phyloP scores from a whole-genome alignment of 208 protist species.

The Acanthamoeba healyi region DNA sequence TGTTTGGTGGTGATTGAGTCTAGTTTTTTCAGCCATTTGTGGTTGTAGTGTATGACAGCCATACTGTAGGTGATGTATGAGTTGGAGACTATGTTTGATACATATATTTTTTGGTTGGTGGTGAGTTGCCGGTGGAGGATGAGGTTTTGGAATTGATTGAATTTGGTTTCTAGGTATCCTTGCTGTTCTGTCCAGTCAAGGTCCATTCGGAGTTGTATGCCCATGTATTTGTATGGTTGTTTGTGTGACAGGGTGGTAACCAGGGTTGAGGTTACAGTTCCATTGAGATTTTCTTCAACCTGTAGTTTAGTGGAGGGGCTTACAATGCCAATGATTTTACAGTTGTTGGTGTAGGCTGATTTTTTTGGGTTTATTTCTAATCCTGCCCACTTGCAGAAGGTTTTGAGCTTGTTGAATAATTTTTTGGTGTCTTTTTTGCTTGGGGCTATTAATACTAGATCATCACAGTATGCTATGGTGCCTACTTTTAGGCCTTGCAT shows the following conservation, averaged over 20 bases:
- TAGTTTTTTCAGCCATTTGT: background rate
- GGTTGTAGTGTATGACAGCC: background rate
- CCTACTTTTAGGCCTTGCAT: background rate
- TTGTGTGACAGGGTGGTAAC: background rate
- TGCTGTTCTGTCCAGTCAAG: background rate
- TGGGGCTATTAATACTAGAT: background rate
- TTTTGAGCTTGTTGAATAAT: background rate
- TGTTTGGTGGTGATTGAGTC: background rate
- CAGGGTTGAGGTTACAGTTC: too few relatives aligned
- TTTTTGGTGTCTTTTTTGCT: background rate
- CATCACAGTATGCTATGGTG: background rate
- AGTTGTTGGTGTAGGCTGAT: background rate
- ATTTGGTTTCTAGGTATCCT: background rate
- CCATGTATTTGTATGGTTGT: background rate
- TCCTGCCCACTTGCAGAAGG: background rate
- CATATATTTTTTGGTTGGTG: background rate
- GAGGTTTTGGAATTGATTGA: background rate
- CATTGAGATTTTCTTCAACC: rapidly evolving
- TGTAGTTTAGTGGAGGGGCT: background rate
- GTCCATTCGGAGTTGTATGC: background rate
- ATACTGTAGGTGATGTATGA: background rate
- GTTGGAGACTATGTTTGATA: background rate
- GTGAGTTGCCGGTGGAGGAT: background rate
- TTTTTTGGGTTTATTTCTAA: background rate
- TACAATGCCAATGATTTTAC: rapidly evolving